Evolutionary conservation across 2,329 filamentous ascomycete species (phyloP), one percentile per base, ranked within the genome.

Genomic region (Fusarium sp.): DNA sequence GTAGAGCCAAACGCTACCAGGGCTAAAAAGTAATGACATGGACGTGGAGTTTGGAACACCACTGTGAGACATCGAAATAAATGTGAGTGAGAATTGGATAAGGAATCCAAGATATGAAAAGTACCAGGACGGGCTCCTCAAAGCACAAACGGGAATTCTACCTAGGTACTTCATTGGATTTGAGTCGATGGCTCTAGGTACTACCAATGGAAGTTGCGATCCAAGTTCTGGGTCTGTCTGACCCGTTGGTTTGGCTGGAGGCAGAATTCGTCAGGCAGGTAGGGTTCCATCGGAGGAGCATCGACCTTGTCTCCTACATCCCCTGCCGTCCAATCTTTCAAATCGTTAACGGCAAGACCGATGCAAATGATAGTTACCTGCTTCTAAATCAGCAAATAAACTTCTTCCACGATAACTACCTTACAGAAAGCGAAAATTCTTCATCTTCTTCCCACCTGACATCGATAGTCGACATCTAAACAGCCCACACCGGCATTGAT

Each of bases 11-110:
- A 73, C 73, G 63, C 63, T 70, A 54, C 51, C 63, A 63, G 56
- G 69, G 69, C 68, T 66, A 69, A 61, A 57, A 66, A 66, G 48
- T 47, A 70, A 69, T 26, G 44, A 65, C 63, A 74, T 72, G 63
- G 63, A 62, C 57, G 65, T 74, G 67, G 58, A 68, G 57, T 31
- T 58, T 35, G 44, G 51, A 51, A 60, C 55, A 62, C 48, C 26
- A 58, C 42, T 41, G 35, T 17, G 41, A 36, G 45, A 26, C 20
- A 54, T 31, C 28, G 22, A 45, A 48, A 24, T 28, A 28, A 41
- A 52, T 36, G 11, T 36, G 11, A 52, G n/a, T 42, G 31, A 44
- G 38, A 35, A 36, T 36, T 35, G 24, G 11, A 42, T 31, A n/a
- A 22, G 28, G 49, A 44, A 20, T 9, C 15, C 24, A 38, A 59